phyloP scores from a whole-genome alignment of 73 alveolate genomes.

The Symbiodinium pilosum region DNA sequence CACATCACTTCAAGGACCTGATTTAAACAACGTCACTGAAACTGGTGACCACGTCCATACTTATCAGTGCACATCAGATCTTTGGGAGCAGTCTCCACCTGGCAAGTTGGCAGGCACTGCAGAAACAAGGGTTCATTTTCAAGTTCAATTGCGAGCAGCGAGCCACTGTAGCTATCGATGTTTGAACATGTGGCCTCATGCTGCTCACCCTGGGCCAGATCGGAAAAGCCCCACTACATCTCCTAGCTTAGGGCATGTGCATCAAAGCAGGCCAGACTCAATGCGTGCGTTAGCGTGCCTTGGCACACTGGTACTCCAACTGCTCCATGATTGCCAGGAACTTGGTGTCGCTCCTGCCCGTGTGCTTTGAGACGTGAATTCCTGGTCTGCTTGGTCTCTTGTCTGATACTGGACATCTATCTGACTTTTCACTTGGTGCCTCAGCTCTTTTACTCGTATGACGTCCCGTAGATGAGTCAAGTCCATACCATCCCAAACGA shows the following conservation, averaged over 20 bases:
- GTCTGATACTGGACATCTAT: too few relatives aligned
- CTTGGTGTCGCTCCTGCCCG: not conserved
- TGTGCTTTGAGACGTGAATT: too few relatives aligned
- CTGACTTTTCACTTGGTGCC: too few relatives aligned
- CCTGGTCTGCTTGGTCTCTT: too few relatives aligned
- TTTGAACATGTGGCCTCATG: not conserved
- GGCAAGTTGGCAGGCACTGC: not conserved
- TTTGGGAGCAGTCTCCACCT: conserved; percentile 26
- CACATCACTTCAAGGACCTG: too few relatives aligned
- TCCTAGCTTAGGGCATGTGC: too few relatives aligned
- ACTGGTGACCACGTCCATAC: conserved; percentile 26
- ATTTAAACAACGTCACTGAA: not conserved
- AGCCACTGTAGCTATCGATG: too few relatives aligned
- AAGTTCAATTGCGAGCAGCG: not conserved
- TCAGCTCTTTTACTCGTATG: too few relatives aligned
- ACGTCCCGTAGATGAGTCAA: too few relatives aligned
- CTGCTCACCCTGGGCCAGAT: not conserved
- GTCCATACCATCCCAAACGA: too few relatives aligned
- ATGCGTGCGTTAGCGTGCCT: too few relatives aligned
- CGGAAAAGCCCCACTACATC: not conserved
- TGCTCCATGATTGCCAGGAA: conserved; percentile 24
- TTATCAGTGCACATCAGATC: conserved; percentile 29
- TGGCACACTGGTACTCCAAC: conserved; percentile 10
- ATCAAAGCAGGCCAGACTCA: too few relatives aligned
- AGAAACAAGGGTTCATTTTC: not conserved